Conservation (phyloP, 192 early-diverging fungal genomes). For the Pecoramyces ruminantium region DNA sequence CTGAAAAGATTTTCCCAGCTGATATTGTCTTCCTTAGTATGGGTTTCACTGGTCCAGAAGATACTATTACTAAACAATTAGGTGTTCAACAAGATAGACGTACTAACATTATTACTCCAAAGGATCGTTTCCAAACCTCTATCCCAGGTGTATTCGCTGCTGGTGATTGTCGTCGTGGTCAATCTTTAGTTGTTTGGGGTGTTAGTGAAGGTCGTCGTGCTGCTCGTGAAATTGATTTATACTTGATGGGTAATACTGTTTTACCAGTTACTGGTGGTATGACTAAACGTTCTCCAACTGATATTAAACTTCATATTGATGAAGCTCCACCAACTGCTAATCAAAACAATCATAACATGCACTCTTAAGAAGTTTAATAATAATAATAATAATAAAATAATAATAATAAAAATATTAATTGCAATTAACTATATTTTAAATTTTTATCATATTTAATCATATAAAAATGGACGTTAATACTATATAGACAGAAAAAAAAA, state of each 20-base stretch:
- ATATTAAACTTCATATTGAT: conserved; percentile 10
- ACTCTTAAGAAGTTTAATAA: conserved; percentile 1
- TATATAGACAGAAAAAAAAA: no score
- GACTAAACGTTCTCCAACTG: conserved; percentile 25
- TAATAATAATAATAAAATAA: conserved; percentile 12
- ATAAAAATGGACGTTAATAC: no score
- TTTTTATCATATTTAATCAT: no score
- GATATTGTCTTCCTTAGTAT: conserved; percentile 88
- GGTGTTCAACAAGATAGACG: conserved; percentile 56
- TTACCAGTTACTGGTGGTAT: conserved; percentile 84
- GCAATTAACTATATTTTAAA: no score
- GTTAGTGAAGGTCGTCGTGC: conserved; percentile 95
- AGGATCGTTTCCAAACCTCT: conserved; percentile 59
- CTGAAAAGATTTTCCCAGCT: conserved; percentile 67
- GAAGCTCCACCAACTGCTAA: conserved; percentile 2
- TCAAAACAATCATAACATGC: conserved; percentile 3
- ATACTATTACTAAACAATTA: conserved; percentile 61
- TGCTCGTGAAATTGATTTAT: conserved; percentile 79
- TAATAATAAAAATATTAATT: no score
- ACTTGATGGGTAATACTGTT: conserved; percentile 59
- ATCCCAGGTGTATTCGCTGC: conserved; percentile 80
- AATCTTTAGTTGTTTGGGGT: conserved; percentile 91
- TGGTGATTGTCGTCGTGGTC: conserved; percentile 92
- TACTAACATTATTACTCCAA: conserved; percentile 65
- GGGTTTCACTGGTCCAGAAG: conserved; percentile 91